Conservation (phyloP, 495 filamentous ascomycete genomes). For the Penicillium angulare region DNA sequence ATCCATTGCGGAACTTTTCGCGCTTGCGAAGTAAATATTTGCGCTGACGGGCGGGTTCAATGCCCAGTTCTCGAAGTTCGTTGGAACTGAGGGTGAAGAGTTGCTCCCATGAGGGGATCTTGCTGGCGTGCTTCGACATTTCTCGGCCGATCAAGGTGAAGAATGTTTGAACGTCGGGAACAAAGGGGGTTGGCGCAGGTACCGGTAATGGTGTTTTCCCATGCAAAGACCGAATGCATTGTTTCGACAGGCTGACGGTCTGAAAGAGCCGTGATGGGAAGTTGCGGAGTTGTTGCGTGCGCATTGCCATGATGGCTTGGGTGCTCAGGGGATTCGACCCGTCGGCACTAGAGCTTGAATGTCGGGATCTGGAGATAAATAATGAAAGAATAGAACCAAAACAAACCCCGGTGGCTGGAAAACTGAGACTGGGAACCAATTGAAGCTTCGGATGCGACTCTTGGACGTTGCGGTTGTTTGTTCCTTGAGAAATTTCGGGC, state of each 20-base stretch:
- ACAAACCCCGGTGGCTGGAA: background rate
- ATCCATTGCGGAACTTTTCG: conserved; percentile 73
- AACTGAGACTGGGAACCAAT: background rate
- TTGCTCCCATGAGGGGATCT: conserved; percentile 85
- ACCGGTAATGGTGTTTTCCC: conserved; percentile 36
- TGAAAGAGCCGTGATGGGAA: conserved; percentile 29
- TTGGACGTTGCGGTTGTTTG: conserved; percentile 3
- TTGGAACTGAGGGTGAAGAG: conserved; percentile 75
- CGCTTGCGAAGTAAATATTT: conserved; percentile 84
- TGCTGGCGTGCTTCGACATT: conserved; percentile 69
- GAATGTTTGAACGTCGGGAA: conserved; percentile 89
- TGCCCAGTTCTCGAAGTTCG: conserved; percentile 76
- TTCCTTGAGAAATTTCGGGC: conserved; percentile 36
- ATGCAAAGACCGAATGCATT: conserved; percentile 37
- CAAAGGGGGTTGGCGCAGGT: conserved; percentile 74
- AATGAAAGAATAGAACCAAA: background rate
- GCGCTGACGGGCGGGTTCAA: conserved; percentile 79
- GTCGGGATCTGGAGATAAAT: background rate
- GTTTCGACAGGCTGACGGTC: conserved; percentile 22
- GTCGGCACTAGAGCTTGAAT: background rate
- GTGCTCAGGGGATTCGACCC: background rate
- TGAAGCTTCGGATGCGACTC: background rate
- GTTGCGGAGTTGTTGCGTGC: conserved; percentile 25
- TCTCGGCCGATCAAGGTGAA: conserved; percentile 88
- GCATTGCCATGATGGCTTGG: conserved; percentile 32